These are phyloP conservation scores for Castanospermum australe DNA, from an alignment of 306 rosid genomes.

Conservation along the genomic window DNA sequence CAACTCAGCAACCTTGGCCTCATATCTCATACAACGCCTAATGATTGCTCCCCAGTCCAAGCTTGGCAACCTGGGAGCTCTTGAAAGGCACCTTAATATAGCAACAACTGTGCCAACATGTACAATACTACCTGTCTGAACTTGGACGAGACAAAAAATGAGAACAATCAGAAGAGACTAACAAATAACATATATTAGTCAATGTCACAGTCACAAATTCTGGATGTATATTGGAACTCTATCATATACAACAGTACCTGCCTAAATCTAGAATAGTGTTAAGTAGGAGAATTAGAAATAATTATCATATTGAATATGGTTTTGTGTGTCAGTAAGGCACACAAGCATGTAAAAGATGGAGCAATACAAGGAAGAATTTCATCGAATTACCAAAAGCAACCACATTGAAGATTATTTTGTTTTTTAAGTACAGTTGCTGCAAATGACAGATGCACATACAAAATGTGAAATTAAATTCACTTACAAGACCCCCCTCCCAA, in stretches of 20 bases:
- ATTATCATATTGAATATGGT: not conserved
- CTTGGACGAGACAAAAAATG: constrained; percentile 24
- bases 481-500: not conserved
- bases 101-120: constrained; percentile 46
- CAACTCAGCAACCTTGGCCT: constrained; percentile 46
- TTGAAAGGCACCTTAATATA: constrained; percentile 78
- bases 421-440: not conserved
- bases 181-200: not conserved
- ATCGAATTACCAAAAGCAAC: constrained; percentile 7
- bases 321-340: not conserved
- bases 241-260: constrained; percentile 31
- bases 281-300: constrained; percentile 24
- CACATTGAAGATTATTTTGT: not conserved
- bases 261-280: constrained; percentile 36
- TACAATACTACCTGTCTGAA: constrained; percentile 49
- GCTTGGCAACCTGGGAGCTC: constrained; percentile 88
- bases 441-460: not conserved
- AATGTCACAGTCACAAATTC: constrained; percentile 5
- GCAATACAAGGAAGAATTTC: not conserved
- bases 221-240: constrained; percentile 19
- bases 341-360: not conserved
- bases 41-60: constrained; percentile 85
- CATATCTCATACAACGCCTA: constrained; percentile 90
- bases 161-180: constrained; percentile 23
- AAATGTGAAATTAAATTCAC: not conserved